These are phyloP conservation scores for Whalleya microplaca DNA, from an alignment of 2,329 filamentous ascomycete species.

Conservation along the genomic window DNA sequence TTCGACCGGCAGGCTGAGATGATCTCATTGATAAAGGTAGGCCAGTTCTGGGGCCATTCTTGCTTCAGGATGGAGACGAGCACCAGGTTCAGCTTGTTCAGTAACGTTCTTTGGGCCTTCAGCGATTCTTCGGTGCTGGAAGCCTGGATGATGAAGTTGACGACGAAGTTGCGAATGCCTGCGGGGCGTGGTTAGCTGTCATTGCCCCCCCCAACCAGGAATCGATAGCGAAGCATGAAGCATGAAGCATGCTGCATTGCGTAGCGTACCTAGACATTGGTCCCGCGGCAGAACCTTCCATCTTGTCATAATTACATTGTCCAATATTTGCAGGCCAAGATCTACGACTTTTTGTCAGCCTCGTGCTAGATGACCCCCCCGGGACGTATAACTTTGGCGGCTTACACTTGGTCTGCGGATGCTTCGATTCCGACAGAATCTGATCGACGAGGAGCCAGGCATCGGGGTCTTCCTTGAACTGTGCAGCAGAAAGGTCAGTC, in stretches of 20 bases:
- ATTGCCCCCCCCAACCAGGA: not conserved
- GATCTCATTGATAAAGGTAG: conserved; percentile 99
- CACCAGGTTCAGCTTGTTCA: conserved; percentile 98
- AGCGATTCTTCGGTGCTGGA: conserved; percentile 89
- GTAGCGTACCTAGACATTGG: conserved; percentile 95
- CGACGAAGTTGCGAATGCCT: conserved; percentile 99
- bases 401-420: conserved; percentile 95
- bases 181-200: conserved; percentile 24
- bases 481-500: conserved; percentile 32
- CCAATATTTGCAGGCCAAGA: conserved; percentile 91
- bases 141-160: conserved; percentile 96
- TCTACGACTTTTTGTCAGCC: conserved; percentile 59
- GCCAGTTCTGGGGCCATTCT: conserved; percentile 99
- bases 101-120: conserved; percentile 79
- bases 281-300: conserved; percentile 98
- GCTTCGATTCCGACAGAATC: conserved; percentile 90
- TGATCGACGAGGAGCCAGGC: conserved; percentile 97
- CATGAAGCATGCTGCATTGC: too few species aligned
- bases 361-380: conserved; percentile 1
- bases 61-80: conserved; percentile 98
- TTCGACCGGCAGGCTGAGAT: conserved; percentile 94
- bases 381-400: conserved; percentile 28
- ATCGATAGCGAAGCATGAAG: conserved; percentile 42
- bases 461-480: conserved; percentile 99
- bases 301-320: conserved; percentile 97